Percentiles rank a stretch among this genome's conserved stretches.
Conservation (phyloP, 2,329 filamentous ascomycete genomes). For the Scedosporium apiospermum region DNA sequence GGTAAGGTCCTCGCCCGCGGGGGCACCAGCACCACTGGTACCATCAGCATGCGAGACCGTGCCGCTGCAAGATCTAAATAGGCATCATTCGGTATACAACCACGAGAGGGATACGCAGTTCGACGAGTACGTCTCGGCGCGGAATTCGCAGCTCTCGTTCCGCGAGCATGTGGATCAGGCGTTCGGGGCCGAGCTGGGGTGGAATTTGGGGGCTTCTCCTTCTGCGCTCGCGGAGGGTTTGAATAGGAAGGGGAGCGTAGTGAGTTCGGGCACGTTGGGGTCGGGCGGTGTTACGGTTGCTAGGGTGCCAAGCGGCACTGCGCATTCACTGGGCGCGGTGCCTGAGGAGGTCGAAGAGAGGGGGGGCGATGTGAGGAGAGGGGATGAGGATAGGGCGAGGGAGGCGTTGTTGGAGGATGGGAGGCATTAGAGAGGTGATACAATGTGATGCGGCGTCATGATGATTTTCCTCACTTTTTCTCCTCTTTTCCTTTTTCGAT, state of each 20-base stretch:
- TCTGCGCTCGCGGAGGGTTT: background rate
- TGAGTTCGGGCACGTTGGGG: background rate
- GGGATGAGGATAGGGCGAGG: background rate
- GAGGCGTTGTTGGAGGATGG: background rate
- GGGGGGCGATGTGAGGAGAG: background rate
- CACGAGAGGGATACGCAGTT: constrained; percentile 38
- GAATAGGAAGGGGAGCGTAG: background rate
- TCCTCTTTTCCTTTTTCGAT: background rate
- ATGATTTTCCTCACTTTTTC: background rate
- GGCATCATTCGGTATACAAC: constrained; percentile 21
- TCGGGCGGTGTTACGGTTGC: background rate
- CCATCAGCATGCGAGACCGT: constrained; percentile 8
- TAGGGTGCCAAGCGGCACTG: constrained; percentile 1
- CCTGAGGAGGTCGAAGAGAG: constrained; percentile 7
- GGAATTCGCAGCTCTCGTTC: constrained; percentile 14
- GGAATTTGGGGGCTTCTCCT: constrained; percentile 8
- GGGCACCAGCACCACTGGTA: constrained; percentile 15
- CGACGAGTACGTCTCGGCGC: constrained; percentile 32
- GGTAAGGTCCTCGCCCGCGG: constrained; percentile 18
- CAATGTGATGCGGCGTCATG: background rate
- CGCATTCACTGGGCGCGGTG: constrained; percentile 7
- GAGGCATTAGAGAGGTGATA: background rate
- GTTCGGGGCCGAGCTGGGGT: constrained; percentile 23
- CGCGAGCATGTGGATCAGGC: constrained; percentile 18
- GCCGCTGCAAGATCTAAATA: background rate